Base-by-base conservation (phyloP, 768 basidiomycete genomes). In the Cystobasidium tubakii region DNA sequence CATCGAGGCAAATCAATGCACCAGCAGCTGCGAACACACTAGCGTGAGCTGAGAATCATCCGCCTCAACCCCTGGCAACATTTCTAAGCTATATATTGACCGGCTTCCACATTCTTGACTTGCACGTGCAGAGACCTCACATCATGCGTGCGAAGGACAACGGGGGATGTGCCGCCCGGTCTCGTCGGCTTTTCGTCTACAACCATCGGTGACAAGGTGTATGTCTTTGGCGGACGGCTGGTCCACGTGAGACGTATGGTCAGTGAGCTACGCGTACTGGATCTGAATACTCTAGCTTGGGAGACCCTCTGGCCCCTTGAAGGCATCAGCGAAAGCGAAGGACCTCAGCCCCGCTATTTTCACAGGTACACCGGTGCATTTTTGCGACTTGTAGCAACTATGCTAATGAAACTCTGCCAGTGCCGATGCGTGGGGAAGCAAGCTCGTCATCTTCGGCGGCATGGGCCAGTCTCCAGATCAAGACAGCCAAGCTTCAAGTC, bases 381-480 rank as follows among this genome's bases (percentile, higher is more conserved):
- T 6, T 63, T 6, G 34, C 39, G 15, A 6, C 10, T 46, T 89
- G 75, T 86, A 1, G 1, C 12, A 6, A 31, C 31, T 70, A 15
- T n/a, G 21, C 31, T 54, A n/a, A 27, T 42, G 15, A 7, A 10
- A 19, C 42, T 39, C n/a, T 19, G 36, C 9, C 46, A 73, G 64
- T 21, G 76, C 75, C 0, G 75, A 74, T 19, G 69, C 76, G 1
- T 78, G 92, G 92, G 88, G 90, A 79, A 88, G 90, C 81, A 88
- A 91, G 78, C 84, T 99, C 66, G 88, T 98, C 75, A 84, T 97
- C 63, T 97, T 97, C 79, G 95, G 95, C 23, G 94, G 95, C 13
- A 96, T 97, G 93, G 88, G 90, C 79, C 88, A 90, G 81, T 84
- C 88, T 31, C 69, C 55, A 19, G 31, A 71, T 23, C 50, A 27